Evolutionary conservation across 139 green algal genomes (phyloP).

Genomic region (Picochlorum sp.): DNA sequence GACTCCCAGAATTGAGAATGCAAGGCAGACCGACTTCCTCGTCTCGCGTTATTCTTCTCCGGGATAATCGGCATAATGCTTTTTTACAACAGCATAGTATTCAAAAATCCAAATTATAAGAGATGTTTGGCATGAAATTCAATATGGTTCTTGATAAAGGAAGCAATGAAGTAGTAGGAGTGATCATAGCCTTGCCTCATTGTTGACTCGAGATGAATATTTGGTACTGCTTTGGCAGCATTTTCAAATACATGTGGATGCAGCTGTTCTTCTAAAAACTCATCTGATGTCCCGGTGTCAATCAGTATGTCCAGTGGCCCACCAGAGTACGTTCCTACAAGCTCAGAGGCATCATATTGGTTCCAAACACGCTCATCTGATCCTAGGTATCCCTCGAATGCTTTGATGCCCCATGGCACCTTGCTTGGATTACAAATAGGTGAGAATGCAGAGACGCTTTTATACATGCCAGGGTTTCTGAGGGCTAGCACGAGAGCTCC

Average conservation of each 20-base stretch:
- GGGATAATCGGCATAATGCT: conserved; percentile 44
- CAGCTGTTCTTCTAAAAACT: conserved; percentile 80
- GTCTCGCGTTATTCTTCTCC: conserved; percentile 36
- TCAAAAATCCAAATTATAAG: conserved; percentile 6
- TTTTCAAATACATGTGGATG: conserved; percentile 60
- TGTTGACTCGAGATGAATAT: conserved; percentile 29
- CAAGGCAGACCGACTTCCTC: conserved; percentile 37
- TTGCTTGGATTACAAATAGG: conserved; percentile 84
- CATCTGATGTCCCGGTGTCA: conserved; percentile 53
- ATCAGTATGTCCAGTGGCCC: conserved; percentile 38
- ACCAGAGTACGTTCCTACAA: conserved; percentile 51
- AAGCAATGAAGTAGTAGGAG: conserved; percentile 89
- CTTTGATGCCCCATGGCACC: conserved; percentile 88
- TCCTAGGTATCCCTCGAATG: conserved; percentile 79
- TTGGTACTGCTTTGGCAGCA: conserved; percentile 34
- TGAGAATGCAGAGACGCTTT: conserved; percentile 78
- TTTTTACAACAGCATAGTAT: neutral
- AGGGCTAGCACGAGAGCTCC: conserved; percentile 76
- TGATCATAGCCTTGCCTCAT: conserved; percentile 92
- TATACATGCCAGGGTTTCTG: conserved; percentile 68
- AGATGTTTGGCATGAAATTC: conserved; percentile 70
- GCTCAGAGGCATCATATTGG: conserved; percentile 79
- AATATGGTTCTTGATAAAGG: conserved; percentile 91
- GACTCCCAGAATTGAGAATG: conserved; percentile 62
- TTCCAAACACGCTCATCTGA: conserved; percentile 51